Conservation (phyloP, 2,329 filamentous ascomycete genomes). For the Zopfia rhizophila region DNA sequence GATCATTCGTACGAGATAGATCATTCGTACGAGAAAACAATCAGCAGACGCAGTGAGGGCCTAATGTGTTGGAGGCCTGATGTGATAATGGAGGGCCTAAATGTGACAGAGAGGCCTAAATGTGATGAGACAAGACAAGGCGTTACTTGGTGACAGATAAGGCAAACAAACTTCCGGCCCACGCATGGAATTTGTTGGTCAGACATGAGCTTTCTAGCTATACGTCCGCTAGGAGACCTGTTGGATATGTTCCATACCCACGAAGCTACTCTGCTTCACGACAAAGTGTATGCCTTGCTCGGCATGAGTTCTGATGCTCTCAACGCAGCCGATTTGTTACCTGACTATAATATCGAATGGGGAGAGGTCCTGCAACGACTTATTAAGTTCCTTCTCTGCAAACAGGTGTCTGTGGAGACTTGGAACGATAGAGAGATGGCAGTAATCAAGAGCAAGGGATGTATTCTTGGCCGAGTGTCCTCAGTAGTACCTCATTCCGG, state of each 20-base stretch:
- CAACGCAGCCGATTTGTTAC: background rate
- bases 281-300: constrained; percentile 20
- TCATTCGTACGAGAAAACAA: no score
- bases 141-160: no score
- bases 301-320: constrained; percentile 14
- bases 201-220: background rate
- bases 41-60: no score
- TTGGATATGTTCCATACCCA: constrained; percentile 18
- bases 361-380: constrained; percentile 11
- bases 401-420: constrained; percentile 12
- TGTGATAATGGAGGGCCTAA: no score
- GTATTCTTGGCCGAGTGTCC: no score
- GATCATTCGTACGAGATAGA: no score
- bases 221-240: constrained; percentile 11
- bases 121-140: no score
- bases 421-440: constrained; percentile 6
- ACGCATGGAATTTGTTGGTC: background rate
- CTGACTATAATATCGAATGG: constrained; percentile 13
- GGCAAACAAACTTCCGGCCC: background rate
- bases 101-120: no score
- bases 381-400: constrained; percentile 8
- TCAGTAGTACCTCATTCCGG: no score
- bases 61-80: no score
- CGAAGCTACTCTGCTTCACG: constrained; percentile 15
- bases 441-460: no score